Evolutionary conservation across 2,329 filamentous ascomycete genomes (phyloP).

Genomic region (Tolypocladium nubicola): DNA sequence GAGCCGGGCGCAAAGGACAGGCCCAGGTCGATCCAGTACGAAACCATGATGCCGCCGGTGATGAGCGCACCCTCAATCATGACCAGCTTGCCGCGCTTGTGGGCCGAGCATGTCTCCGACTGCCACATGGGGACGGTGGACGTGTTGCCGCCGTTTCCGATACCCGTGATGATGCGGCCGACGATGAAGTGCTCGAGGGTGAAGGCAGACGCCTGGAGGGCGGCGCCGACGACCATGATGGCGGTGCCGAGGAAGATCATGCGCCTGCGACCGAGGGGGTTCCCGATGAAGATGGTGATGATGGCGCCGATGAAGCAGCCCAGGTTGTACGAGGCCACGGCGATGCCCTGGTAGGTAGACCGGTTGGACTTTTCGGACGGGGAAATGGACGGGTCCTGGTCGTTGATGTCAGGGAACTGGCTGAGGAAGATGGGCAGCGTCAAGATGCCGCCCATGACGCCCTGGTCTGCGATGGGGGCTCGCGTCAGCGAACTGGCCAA

Average conservation of each 20-base stretch:
- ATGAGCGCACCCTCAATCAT: constrained; percentile 51
- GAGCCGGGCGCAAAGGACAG: constrained; percentile 36
- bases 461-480: constrained; percentile 50
- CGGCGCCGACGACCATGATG: constrained; percentile 47
- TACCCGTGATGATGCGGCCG: constrained; percentile 47
- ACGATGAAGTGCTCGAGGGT: constrained; percentile 44
- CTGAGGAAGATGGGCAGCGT: constrained; percentile 51
- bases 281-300: constrained; percentile 55
- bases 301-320: constrained; percentile 54
- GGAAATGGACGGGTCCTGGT: constrained; percentile 27
- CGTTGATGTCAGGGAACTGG: constrained; percentile 44
- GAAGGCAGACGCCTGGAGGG: constrained; percentile 47
- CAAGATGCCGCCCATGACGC: constrained; percentile 66
- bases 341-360: constrained; percentile 42
- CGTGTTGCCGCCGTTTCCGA: constrained; percentile 46
- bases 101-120: constrained; percentile 45
- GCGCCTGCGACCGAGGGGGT: constrained; percentile 46
- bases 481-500: not conserved
- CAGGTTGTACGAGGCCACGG: constrained; percentile 47
- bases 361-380: constrained; percentile 25
- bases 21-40: constrained; percentile 51
- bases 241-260: constrained; percentile 50
- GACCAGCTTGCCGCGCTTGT: constrained; percentile 49
- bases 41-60: constrained; percentile 44
- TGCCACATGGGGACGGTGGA: constrained; percentile 51